Base-by-base conservation (phyloP, 2,329 filamentous ascomycete genomes). In the Botryotinia narcissicola region DNA sequence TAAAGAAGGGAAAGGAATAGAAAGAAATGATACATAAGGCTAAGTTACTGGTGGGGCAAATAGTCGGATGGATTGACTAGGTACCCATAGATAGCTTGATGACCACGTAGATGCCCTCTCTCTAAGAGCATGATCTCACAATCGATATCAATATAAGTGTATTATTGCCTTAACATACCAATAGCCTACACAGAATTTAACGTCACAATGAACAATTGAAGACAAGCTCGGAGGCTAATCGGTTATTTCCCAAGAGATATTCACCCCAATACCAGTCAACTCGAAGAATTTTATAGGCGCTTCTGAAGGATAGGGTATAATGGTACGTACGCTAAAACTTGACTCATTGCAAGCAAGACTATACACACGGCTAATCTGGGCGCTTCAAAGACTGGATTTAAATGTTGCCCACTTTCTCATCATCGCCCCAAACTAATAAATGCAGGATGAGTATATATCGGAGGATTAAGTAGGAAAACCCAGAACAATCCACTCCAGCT, bases 1-100 rank as follows among this genome's bases (percentile, higher is more conserved):
- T 40, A 70, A 74, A n/a, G 74, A 77, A 69, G 20, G 20, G 10
- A 4, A 70, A 57, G 18, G 61, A 72, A 37, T 72, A 40, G 57
- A 40, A 29, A 8, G 16, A 10, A 51, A 67, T 40, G 16, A n/a
- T 67, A 29, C 4, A 42, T 25, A 42, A 6, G 9, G 25, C 16
- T 69, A 44, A 18, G 37, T 42, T 25, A 44, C 37, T 18, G 35
- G 46, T 42, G 20, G 35, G 37, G 20, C 37, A 69, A 54, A 69
- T 42, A 54, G 16, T 67, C 8, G 9, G 46, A 54, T 40, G 64
- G 48, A 40, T 40, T 12, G 29, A 68, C 35, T 68, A 42, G 40
- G 40, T 16, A 25, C 48, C 42, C 8, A 59, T 57, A 69, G 46
- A 42, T 42, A 51, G 66, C 35, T 69, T 57, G 66, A 44, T 57